Conservation (phyloP, 768 basidiomycete species). For the Hysterangium stoloniferum region DNA sequence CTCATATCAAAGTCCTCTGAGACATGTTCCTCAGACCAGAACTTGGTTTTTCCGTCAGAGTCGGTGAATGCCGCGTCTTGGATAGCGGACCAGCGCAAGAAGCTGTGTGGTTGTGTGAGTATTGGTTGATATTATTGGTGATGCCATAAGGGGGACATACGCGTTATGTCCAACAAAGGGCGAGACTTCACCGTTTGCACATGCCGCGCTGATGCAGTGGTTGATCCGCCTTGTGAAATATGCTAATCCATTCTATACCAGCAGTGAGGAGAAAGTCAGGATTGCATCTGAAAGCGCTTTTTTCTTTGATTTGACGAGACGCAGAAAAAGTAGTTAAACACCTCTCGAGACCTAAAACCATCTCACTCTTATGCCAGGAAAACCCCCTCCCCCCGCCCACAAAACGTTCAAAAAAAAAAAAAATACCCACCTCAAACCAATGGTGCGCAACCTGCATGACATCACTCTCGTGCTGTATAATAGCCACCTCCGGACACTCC, state of each 20-base stretch:
- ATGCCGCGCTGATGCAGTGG: slow-evolving; percentile 28
- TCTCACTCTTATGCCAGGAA: too few relatives aligned
- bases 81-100: slow-evolving; percentile 32
- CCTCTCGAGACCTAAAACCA: neutral
- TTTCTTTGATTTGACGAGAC: neutral
- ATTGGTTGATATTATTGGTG: neutral
- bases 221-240: slow-evolving; percentile 47
- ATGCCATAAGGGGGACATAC: neutral
- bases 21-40: slow-evolving; percentile 74
- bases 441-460: slow-evolving; percentile 26
- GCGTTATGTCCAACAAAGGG: slow-evolving; percentile 43
- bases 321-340: neutral
- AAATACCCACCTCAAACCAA: slow-evolving; percentile 24
- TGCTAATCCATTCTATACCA: slow-evolving; percentile 34
- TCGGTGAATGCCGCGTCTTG: slow-evolving; percentile 63
- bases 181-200: slow-evolving; percentile 35
- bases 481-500: slow-evolving; percentile 39
- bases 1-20: slow-evolving; percentile 85
- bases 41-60: slow-evolving; percentile 55
- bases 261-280: neutral
- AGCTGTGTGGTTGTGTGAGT: slow-evolving; percentile 16
- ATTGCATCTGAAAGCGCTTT: too few relatives aligned
- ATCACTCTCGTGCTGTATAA: slow-evolving; percentile 44
- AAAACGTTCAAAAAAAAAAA: neutral
- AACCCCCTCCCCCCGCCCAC: neutral